Evolutionary conservation across 306 rosid species (phyloP), one percentile per base, ranked within the genome.

Genomic region (Cercis canadensis): DNA sequence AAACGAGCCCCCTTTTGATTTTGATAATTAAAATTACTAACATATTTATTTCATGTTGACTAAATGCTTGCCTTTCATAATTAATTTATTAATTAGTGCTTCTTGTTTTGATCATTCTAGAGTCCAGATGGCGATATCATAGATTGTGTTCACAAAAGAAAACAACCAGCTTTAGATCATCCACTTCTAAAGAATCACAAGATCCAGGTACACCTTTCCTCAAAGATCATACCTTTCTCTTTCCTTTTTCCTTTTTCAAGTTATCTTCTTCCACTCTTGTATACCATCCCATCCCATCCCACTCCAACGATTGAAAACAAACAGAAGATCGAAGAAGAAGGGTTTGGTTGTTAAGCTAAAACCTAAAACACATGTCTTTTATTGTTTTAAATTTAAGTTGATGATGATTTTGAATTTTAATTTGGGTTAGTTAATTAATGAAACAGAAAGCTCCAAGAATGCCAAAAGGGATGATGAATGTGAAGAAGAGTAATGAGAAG

Each of bases 121-220:
- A 94, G 99, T 78, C 86, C 90, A 62, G 89, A 85, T 45, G 89
- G 89, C 52, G 89, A 85, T 70, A 59, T 78, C 46, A 75, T 86
- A 11, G 90, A 86, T 73, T 86, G 90, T 66, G 90, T 86, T 46
- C 76, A 83, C 65, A 86, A 75, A 78, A 83, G 76, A 83, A 83
- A 75, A 31, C 90, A 86, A 60, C 81, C 88, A 49, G 87, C 90
- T 76, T 70, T 86, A 13, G 90, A 86, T 83, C 86, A 86, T 41
- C 88, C 90, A 2, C 86, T 83, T 65, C 56, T 86, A 15, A 86
- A 78, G 82, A 70, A 80, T 73, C 90, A 86, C 82, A 83, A 86
- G 80, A 86, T 86, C 57, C 90, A 86, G 90, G 90, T 86, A 61
- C 16, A 61, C 33, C 5, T 4, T 8, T 50, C 7, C 7, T 34